These are phyloP conservation scores for Mangifera indica DNA, from an alignment of 345 rosid genomes.

Conservation along the genomic window DNA sequence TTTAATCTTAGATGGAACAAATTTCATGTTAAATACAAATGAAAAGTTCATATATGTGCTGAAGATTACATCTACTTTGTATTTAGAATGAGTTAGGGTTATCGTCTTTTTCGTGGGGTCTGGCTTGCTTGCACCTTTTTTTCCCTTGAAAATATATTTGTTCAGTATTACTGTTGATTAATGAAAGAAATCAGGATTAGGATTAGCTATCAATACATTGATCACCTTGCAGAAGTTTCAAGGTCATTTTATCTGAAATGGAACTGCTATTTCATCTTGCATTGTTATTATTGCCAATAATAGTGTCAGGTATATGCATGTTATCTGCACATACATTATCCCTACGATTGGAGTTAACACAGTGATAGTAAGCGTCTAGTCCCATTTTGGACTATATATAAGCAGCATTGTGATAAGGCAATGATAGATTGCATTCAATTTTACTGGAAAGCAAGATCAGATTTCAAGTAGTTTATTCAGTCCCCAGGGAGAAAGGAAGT, in stretches of 20 bases:
- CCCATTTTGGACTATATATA: neutral
- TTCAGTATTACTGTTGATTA: neutral
- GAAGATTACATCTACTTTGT: conserved; percentile 5
- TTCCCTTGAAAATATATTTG: neutral
- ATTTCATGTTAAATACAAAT: conserved; percentile 15
- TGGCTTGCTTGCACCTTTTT: neutral
- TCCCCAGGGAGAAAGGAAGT: neutral
- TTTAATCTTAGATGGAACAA: conserved; percentile 5
- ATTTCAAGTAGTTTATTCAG: neutral
- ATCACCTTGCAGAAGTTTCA: neutral
- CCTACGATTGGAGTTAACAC: neutral
- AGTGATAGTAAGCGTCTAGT: neutral
- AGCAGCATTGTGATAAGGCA: neutral
- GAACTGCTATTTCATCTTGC: neutral
- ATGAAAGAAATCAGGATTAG: neutral
- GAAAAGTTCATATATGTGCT: conserved; percentile 1
- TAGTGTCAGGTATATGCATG: neutral
- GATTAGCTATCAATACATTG: neutral
- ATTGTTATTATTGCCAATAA: neutral
- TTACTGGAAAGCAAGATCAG: neutral
- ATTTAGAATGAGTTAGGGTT: conserved; percentile 9
- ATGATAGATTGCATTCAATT: neutral
- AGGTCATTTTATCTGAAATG: neutral
- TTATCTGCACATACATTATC: neutral
- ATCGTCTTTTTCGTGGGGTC: neutral